phyloP scores from a whole-genome alignment of 1,284 basidiomycete species.

The Rhodotorula mucilaginosa region DNA sequence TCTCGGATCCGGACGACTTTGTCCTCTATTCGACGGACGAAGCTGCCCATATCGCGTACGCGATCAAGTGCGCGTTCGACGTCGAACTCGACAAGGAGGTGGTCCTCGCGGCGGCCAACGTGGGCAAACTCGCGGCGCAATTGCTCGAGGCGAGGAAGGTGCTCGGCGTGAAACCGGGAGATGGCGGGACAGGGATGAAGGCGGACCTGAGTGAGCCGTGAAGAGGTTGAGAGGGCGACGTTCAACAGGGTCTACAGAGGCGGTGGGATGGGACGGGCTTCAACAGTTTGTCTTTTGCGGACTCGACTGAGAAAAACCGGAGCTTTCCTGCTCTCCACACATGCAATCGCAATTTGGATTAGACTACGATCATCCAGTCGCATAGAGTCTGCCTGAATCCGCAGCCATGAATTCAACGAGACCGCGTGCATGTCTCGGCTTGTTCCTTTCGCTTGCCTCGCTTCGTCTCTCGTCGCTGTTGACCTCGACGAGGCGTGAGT shows the following conservation, averaged over 20 bases:
- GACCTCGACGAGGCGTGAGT: background rate
- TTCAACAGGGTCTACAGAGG: background rate
- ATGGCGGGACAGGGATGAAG: slow-evolving; percentile 4
- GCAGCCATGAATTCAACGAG: background rate
- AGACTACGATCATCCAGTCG: too few relatives aligned
- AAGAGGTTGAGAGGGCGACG: too few relatives aligned
- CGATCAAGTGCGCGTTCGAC: slow-evolving; percentile 74
- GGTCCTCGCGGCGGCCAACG: slow-evolving; percentile 87
- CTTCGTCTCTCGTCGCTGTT: background rate
- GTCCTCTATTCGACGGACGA: slow-evolving; percentile 86
- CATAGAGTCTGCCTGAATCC: background rate
- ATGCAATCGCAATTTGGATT: background rate
- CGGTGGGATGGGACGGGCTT: background rate
- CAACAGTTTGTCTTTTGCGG: background rate
- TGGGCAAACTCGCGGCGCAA: slow-evolving; percentile 73
- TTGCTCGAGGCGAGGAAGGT: slow-evolving; percentile 76
- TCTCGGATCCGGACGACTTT: slow-evolving; percentile 80
- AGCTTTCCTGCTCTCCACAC: background rate
- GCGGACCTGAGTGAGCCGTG: slow-evolving; percentile 18
- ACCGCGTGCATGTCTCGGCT: background rate
- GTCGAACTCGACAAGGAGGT: slow-evolving; percentile 88
- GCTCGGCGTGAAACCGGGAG: slow-evolving; percentile 18
- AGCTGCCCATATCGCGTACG: slow-evolving; percentile 77
- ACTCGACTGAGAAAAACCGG: background rate
- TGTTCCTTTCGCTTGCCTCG: background rate